Base-by-base conservation (phyloP, 257 asterid species). In the Scutellaria minor region DNA sequence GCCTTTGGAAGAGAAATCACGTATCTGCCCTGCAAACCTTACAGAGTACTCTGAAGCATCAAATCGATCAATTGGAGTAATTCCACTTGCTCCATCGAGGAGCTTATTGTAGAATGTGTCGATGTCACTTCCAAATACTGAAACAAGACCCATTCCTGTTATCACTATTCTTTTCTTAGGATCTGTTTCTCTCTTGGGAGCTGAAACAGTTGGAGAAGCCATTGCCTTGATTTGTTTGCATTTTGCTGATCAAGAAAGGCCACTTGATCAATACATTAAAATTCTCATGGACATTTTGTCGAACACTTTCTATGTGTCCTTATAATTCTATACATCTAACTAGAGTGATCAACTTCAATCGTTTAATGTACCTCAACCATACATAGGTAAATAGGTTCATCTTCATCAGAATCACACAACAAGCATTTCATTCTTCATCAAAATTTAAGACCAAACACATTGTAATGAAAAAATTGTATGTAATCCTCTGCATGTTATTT, bases 121-220 rank as follows among this genome's bases (percentile, higher is more conserved):
- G 1, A 83, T 66, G 42, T 83, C 90, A 6, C 39, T 79, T 7
- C 90, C 90, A 50, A 81, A 85, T 2, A 81, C 88, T 0, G 88
- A 85, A 14, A 85, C 86, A 5, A 85, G 83, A 0, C 90, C 90
- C 86, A 83, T 83, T 18, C 88, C 88, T 0, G 85, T 85, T 10
- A 83, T 78, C 3, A 83, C 87, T 5, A 85, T 50, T 67, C 87
- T 67, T 40, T 85, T 83, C 76, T 80, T 85, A 0, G 86, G 90
- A 45, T 83, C 83, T 0, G 61, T 85, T 74, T 81, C 83, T 12
- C 88, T 50, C 69, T 75, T 81, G 9, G 90, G 86, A 44, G 88
- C 67, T 2, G 83, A 57, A 6, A 74, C 74, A 1, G 83, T 68
- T 39, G 80, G 78, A 31, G 80, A 44, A 20, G 79, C 75, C 79